Evolutionary conservation across 371 early-diverging fungal genomes (phyloP), one percentile per base, ranked within the genome.

Genomic region (Lichtheimia hyalospora): DNA sequence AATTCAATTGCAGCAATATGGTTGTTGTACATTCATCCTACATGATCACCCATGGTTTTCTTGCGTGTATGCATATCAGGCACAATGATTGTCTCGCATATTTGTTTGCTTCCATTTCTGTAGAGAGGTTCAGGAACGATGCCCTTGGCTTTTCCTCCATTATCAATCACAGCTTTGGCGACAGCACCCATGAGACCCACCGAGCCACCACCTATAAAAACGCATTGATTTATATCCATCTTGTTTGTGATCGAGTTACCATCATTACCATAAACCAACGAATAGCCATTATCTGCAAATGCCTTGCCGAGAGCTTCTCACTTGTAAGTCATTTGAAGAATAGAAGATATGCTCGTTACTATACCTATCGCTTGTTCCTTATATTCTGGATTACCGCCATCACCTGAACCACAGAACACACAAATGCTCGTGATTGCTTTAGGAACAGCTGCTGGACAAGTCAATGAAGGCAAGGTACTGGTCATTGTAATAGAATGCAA

Each of bases 11-110:
- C 34, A 34, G 34, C 34, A 34, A 34, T n/a, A n/a, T 10, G 34
- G 34, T 34, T 34, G 24, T 27, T 25, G 50, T 21, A 52, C 2
- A 24, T 23, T 42, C 5, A 39, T 48, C 58, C 49, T 68, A 68
- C 68, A 64, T 81, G 63, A 39, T 90, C 87, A 65, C 79, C 84
- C 91, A 95, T 92, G 60, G 83, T 68, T 24, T 76, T 70, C 70
- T 96, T 96, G 63, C 95, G 83, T 23, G 83, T 78, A 34, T 93
- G 93, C 96, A 95, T 93, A 74, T 90, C 90, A 60, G 82, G 75
- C 18, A 94, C 94, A 10, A 87, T 52, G 23, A 87, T 74, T 21
- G 82, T 80, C 52, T 87, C 84, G 15, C 87, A 87, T 27, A 85
- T 58, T 43, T 77, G 69, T 12, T 73, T 69, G 52, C 79, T 73